Evolutionary conservation across 164 flowering plant species (phyloP), one percentile per base, ranked within the genome.

Genomic region (Santalum album): DNA sequence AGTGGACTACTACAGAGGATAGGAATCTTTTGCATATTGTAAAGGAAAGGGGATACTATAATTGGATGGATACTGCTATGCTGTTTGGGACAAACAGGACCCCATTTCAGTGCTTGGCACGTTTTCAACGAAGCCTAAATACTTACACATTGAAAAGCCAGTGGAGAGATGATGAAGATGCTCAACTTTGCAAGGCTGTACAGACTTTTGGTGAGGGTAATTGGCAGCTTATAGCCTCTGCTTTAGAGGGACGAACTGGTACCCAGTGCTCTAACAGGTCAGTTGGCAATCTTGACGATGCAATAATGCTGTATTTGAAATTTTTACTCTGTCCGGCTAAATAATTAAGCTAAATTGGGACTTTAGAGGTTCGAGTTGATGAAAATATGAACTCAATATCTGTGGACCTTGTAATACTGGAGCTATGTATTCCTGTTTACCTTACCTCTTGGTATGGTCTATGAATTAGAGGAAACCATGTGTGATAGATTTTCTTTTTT

Each of bases 181-280:
- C 62, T 62, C 73, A 77, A 63, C 95, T 92, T 48, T 76, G 86
- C n/a, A 57, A 64, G 24, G 90, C 87, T 56, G 97, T 89, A 10
- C 84, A 78, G 67, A 51, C 57, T 57, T 75, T 50, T 69, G 99
- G 97, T 58, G 94, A 78, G 74, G 55, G 75, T 51, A 58, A 89
- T 72, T 92, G 99, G 99, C 96, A 89, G 73, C 36, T 62, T 52
- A 75, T 92, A 27, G 99, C 99, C 50, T 73, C 82, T 68, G 50
- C 60, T 46, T 54, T 89, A 64, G 79, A 75, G 58, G 87, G 92
- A 54, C 64, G 97, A 51, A 75, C 91, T 21, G 95, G 91, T 51
- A 59, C 79, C 26, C 99, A 92, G 55, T 92, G 99, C 77, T 89
- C 96, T 59, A 85, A 92, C 64, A 85, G 98, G 96, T 88, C 53